Conservation (phyloP, 768 basidiomycete species). For the Xerocomus brunneocitrinus region DNA sequence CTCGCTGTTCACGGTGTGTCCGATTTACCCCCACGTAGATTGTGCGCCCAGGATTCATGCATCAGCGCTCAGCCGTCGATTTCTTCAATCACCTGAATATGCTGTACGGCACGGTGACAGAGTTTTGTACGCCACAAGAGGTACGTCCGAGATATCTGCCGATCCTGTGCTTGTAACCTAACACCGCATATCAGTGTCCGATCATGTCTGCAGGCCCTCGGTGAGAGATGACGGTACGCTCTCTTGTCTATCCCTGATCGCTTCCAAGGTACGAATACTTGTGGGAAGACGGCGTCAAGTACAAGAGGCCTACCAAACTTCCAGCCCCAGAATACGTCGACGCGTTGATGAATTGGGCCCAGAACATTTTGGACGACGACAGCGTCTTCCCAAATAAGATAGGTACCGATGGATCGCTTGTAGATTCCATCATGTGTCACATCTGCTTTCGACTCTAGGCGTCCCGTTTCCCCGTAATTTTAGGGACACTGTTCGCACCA, state of each 20-base stretch:
- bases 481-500: constrained; percentile 85
- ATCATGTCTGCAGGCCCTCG: constrained; percentile 95
- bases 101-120: constrained; percentile 97
- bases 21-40: not conserved
- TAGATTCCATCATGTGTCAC: constrained; percentile 6
- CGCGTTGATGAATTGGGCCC: constrained; percentile 98
- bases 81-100: constrained; percentile 99
- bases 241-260: constrained; percentile 1
- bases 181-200: constrained; percentile 58
- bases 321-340: constrained; percentile 96
- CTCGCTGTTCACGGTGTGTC: constrained; percentile 93
- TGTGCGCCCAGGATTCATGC: not conserved
- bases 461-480: constrained; percentile 89
- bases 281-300: constrained; percentile 88
- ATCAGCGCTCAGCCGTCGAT: constrained; percentile 73
- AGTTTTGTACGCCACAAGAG: constrained; percentile 95
- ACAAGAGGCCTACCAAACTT: constrained; percentile 89
- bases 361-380: constrained; percentile 89
- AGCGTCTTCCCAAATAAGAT: constrained; percentile 91
- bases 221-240: constrained; percentile 37
- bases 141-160: constrained; percentile 37
- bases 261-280: constrained; percentile 82
- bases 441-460: constrained; percentile 42
- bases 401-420: constrained; percentile 42
- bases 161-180: constrained; percentile 8